Evolutionary conservation across 306 rosid genomes (phyloP), one percentile per base, ranked within the genome.

Genomic region (Myrica gale): DNA sequence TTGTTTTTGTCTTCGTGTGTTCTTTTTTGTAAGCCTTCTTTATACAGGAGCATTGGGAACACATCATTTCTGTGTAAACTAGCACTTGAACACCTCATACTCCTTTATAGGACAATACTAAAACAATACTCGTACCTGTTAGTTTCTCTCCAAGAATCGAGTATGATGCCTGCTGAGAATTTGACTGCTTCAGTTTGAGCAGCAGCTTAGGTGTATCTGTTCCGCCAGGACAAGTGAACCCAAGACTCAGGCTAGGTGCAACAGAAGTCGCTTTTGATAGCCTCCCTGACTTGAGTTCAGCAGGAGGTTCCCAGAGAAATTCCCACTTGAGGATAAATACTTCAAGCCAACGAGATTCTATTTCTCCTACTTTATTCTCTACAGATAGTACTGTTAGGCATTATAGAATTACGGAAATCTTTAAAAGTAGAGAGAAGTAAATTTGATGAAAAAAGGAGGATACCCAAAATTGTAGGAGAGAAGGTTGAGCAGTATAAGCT

Each of bases 111-210:
- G 32, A 37, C 32, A 32, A 47, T 61, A 65, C 47, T 44, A 63
- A 75, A 74, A 44, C 48, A 37, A 54, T 57, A 48, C 16, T 44
- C 23, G 43, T 81, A 90, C 98, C 96, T 90, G 48, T 87, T 88
- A 42, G 80, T 71, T 82, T 95, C 98, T 20, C 84, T 88, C 97
- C 97, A 95, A 82, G 93, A 90, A 81, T 95, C 98, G 50, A 95
- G 87, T 71, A 90, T 78, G 60, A 95, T 85, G 45, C 90, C 90
- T 16, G 97, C 95, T 41, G 96, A 91, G 73, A 89, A 79, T 87
- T 92, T 92, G 80, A 95, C 84, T 23, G 77, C 79, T 84, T 78
- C 76, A 85, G 72, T 56, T 76, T 79, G 19, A 80, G 82, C 48
- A 78, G 79, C 83, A 81, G 85, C 73, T 69, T 85, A 46, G 82